phyloP scores from a whole-genome alignment of 306 rosid genomes.

The Adenanthera pavonina region DNA sequence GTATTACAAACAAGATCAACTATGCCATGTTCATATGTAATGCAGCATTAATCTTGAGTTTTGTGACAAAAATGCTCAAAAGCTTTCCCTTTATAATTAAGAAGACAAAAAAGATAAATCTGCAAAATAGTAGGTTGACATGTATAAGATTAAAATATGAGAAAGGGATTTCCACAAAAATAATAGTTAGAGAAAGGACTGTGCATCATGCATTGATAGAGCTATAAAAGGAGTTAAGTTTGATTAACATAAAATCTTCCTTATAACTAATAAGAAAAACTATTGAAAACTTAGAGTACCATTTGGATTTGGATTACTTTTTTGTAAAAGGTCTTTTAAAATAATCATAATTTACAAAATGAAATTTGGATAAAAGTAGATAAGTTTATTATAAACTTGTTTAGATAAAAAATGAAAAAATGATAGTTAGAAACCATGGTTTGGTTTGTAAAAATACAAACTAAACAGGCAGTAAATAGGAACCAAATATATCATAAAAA shows the following conservation, averaged over 20 bases:
- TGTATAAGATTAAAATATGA: conserved; percentile 26
- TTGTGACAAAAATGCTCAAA: neutral
- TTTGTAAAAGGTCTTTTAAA: no score
- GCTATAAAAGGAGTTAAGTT: neutral
- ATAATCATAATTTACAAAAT: no score
- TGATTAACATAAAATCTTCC: neutral
- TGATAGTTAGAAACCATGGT: no score
- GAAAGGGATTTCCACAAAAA: neutral
- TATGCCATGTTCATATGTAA: neutral
- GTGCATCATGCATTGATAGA: neutral
- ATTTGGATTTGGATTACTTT: no score
- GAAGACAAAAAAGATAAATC: neutral
- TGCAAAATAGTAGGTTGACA: conserved; percentile 23
- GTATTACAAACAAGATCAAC: neutral
- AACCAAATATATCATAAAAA: neutral
- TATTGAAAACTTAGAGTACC: neutral
- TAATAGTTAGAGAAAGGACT: neutral
- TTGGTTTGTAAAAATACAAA: no score
- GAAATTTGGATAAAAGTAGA: no score
- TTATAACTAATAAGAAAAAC: neutral
- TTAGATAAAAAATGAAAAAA: no score
- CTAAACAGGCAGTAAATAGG: neutral
- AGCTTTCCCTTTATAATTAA: neutral
- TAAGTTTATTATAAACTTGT: no score
- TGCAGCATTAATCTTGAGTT: neutral